phyloP scores from a whole-genome alignment of 2,329 filamentous ascomycete species.

The Aspergillus tubingensis region DNA sequence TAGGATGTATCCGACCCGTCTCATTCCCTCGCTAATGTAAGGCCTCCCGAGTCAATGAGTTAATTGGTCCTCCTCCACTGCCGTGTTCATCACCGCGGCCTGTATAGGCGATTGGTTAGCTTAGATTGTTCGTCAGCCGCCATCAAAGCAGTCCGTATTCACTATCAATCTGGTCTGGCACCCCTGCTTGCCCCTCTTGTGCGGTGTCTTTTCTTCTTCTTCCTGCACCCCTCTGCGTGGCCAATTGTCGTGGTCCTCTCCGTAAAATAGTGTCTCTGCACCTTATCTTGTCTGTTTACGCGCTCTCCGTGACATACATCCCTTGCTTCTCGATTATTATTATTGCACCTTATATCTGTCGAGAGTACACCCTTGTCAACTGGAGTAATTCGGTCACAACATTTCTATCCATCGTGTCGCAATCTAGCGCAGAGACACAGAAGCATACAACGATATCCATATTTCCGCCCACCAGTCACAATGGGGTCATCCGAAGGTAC shows the following conservation, averaged over 20 bases:
- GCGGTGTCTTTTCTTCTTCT: neutral
- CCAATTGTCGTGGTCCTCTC: neutral
- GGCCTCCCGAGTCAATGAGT: neutral
- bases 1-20: conserved; percentile 17
- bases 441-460: neutral
- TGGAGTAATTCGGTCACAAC: neutral
- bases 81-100: neutral
- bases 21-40: neutral
- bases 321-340: neutral
- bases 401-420: neutral
- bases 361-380: neutral
- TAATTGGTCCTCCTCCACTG: neutral
- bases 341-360: neutral
- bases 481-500: conserved; percentile 8
- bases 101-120: neutral
- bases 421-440: neutral
- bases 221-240: neutral
- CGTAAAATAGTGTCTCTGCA: neutral
- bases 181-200: conserved; percentile 12
- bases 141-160: neutral
- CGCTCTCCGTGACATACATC: neutral
- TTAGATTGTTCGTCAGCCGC: neutral
- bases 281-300: neutral
- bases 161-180: neutral
- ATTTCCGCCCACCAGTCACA: neutral